Conservation (phyloP, 2,329 filamentous ascomycete genomes). For the Fusarium secorum region DNA sequence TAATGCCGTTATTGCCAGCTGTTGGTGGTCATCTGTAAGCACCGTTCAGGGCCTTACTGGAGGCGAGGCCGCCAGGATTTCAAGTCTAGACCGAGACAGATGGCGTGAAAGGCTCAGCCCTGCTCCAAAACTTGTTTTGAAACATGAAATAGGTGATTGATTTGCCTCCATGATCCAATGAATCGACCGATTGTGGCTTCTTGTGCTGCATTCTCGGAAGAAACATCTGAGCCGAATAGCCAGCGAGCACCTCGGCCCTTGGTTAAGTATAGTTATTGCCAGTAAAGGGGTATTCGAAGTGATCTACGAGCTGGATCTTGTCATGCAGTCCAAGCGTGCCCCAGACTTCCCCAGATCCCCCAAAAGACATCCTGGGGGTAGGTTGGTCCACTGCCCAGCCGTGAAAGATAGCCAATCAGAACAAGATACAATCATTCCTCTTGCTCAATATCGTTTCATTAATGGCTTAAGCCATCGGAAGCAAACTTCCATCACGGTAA, state of each 20-base stretch:
- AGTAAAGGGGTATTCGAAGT: not conserved
- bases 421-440: not conserved
- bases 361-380: not conserved
- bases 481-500: not conserved
- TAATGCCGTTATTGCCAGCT: not conserved
- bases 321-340: not conserved
- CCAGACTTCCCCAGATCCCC: not conserved
- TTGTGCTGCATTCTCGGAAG: not conserved
- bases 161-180: not conserved
- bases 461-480: not conserved
- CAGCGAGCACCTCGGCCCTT: not conserved
- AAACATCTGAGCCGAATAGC: not conserved
- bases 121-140: not conserved
- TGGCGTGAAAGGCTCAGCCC: constrained; percentile 2
- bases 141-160: not conserved
- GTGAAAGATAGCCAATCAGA: not conserved
- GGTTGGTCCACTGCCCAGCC: not conserved
- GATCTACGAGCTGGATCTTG: not conserved
- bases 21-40: not conserved
- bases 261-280: not conserved
- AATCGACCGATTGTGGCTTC: not conserved
- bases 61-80: not conserved
- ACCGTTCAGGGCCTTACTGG: not conserved
- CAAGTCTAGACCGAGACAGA: not conserved
- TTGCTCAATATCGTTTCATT: not conserved